Evolutionary conservation across 768 basidiomycete species (phyloP).

Genomic region (Agrocybe praecox): DNA sequence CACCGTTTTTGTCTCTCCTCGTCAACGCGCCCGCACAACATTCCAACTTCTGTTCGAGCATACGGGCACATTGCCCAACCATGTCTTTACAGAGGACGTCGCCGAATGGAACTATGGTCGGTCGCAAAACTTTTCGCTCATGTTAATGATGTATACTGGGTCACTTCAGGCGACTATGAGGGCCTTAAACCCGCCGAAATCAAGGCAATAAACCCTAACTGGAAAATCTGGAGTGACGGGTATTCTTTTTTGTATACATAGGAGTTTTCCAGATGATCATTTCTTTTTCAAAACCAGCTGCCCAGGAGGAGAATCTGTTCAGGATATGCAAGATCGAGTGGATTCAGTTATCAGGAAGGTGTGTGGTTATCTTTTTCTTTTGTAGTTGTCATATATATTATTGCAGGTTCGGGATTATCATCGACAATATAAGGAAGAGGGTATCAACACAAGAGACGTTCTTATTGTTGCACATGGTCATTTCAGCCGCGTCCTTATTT

Average conservation of each 20-base stretch:
- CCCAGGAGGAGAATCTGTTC: constrained; percentile 83
- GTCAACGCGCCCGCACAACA: constrained; percentile 81
- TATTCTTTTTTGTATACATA: constrained; percentile 27
- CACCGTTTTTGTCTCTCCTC: constrained; percentile 83
- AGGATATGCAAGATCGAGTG: constrained; percentile 79
- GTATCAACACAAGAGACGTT: constrained; percentile 71
- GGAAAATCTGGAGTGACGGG: constrained; percentile 91
- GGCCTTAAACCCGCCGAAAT: constrained; percentile 85
- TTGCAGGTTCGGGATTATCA: constrained; percentile 74
- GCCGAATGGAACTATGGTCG: constrained; percentile 87
- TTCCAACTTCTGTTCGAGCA: constrained; percentile 78
- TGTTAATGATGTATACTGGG: background rate
- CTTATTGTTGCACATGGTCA: constrained; percentile 92
- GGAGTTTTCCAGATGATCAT: background rate
- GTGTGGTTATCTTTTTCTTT: background rate
- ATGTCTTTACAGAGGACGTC: constrained; percentile 63
- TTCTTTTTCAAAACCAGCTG: constrained; percentile 52
- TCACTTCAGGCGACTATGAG: constrained; percentile 74
- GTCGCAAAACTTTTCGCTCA: background rate
- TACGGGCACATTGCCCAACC: constrained; percentile 43
- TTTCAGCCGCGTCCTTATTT: constrained; percentile 49
- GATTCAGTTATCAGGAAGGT: constrained; percentile 78
- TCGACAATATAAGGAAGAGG: constrained; percentile 67
- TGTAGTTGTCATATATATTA: background rate
- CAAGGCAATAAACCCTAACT: constrained; percentile 54